Percentiles rank a stretch among this genome's conserved stretches.
phyloP scores from a whole-genome alignment of 805 yeast species.

The Suhomyces sp. region DNA sequence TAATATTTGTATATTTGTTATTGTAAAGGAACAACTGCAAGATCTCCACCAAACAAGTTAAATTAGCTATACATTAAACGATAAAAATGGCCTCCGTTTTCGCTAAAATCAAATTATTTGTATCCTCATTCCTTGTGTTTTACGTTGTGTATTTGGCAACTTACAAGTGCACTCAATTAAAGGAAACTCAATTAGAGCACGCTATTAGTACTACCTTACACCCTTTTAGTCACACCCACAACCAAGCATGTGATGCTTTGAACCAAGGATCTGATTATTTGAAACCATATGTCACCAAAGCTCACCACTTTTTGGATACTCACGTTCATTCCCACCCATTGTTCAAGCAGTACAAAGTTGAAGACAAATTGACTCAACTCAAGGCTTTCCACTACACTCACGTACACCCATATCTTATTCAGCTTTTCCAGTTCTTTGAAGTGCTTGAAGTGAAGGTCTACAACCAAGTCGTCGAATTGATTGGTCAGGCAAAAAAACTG shows the following conservation, averaged over 20 bases:
- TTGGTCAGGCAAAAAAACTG: constrained; percentile 17
- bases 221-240: constrained; percentile 38
- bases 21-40: background rate
- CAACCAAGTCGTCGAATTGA: constrained; percentile 20
- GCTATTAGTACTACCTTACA: constrained; percentile 31
- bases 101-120: constrained; percentile 18
- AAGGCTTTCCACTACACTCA: constrained; percentile 20
- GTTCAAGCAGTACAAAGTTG: constrained; percentile 31
- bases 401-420: constrained; percentile 30
- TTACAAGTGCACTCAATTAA: constrained; percentile 37
- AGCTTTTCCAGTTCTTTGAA: constrained; percentile 34
- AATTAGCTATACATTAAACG: background rate
- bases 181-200: constrained; percentile 28
- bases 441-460: constrained; percentile 30
- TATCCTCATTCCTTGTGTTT: constrained; percentile 25
- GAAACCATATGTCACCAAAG: constrained; percentile 30
- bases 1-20: background rate
- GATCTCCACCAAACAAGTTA: background rate
- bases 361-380: constrained; percentile 23
- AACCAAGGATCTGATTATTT: constrained; percentile 24
- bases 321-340: constrained; percentile 37
- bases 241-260: constrained; percentile 33
- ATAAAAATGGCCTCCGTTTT: constrained; percentile 6
- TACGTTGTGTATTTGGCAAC: constrained; percentile 37
- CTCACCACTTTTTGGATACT: constrained; percentile 29